Conservation (phyloP, 805 yeast species). For the Tetrapisispora taiwanensis region DNA sequence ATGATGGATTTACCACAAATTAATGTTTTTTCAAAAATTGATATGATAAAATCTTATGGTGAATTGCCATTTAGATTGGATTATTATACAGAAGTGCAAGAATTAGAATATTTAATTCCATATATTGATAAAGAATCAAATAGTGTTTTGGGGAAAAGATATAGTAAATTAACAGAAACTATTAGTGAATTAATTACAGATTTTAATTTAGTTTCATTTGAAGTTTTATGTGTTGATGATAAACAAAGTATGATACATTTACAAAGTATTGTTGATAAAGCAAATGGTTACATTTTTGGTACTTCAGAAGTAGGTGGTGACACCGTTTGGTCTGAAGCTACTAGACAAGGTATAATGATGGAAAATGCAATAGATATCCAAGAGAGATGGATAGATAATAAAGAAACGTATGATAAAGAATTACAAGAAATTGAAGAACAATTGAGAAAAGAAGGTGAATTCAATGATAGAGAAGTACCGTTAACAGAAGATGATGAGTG, state of each 20-base stretch:
- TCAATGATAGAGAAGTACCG: constrained; percentile 38
- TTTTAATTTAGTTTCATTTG: constrained; percentile 77
- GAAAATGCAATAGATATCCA: constrained; percentile 56
- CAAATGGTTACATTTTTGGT: constrained; percentile 90
- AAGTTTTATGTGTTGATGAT: constrained; percentile 84
- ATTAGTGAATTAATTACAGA: constrained; percentile 81
- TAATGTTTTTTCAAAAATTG: constrained; percentile 88
- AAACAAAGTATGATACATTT: constrained; percentile 83
- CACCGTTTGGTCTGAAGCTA: constrained; percentile 92
- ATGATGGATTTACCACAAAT: constrained; percentile 89
- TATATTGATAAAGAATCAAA: constrained; percentile 65
- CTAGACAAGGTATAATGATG: constrained; percentile 60
- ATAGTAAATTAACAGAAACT: constrained; percentile 58
- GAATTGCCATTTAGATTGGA: constrained; percentile 72
- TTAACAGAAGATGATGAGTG: constrained; percentile 60
- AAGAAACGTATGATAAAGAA: constrained; percentile 61
- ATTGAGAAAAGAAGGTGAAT: constrained; percentile 33
- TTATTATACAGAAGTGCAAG: constrained; percentile 88
- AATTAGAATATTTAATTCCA: constrained; percentile 59
- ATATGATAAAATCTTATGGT: constrained; percentile 66
- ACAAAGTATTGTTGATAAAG: constrained; percentile 71
- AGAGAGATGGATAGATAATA: constrained; percentile 90
- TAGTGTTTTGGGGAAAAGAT: constrained; percentile 52
- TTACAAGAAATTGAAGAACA: constrained; percentile 40
- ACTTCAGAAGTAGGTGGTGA: constrained; percentile 95